Evolutionary conservation across 1,284 basidiomycete species (phyloP), one percentile per base, ranked within the genome.

Genomic region (Anthracocystis walkeri): DNA sequence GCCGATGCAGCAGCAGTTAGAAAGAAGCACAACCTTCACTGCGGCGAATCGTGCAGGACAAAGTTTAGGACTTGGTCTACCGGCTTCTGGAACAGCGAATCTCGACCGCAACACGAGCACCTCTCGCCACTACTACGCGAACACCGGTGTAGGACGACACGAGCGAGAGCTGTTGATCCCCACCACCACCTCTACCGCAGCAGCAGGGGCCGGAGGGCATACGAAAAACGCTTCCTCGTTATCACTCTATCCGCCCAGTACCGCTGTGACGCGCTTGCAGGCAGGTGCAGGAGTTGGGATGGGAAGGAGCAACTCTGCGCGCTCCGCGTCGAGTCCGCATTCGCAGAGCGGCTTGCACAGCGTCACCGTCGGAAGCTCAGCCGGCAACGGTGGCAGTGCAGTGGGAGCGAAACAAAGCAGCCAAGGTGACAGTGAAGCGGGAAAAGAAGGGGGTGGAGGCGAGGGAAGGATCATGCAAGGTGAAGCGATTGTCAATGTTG

Each of bases 51-150:
- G 44, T 8, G 54, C 44, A 10, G 54, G 54, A 10, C 54, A 51
- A 6, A 23, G 18, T 0, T 27, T 55, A 14, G 58, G 50, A 0
- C 6, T 55, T 7, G 46, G 46, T 27, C 25, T 25, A 18, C 35
- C 44, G 20, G 25, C 33, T 12, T 20, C 33, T 20, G 44, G 33
- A 11, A 11, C 60, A 3, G 16, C 48, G 57, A n/a, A n/a, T n/a
- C 25, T 80, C 44, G 77, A 75, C 44, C 48, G 79, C 0, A 56
- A 72, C 4, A 65, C 63, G 8, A 80, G 78, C 18, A 72, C 75
- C 3, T 69, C 64, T 1, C 51, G 67, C 7, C 78, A 77, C 52
- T 81, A 81, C 67, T 81, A 81, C 41, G 70, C 69, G 0, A 45
- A 59, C 12, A 33, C 57, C 1, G 75, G 73, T 0, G 67, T 63